Evolutionary conservation across 1,284 basidiomycete species (phyloP).

Genomic region (Veloporphyrellus conicus): DNA sequence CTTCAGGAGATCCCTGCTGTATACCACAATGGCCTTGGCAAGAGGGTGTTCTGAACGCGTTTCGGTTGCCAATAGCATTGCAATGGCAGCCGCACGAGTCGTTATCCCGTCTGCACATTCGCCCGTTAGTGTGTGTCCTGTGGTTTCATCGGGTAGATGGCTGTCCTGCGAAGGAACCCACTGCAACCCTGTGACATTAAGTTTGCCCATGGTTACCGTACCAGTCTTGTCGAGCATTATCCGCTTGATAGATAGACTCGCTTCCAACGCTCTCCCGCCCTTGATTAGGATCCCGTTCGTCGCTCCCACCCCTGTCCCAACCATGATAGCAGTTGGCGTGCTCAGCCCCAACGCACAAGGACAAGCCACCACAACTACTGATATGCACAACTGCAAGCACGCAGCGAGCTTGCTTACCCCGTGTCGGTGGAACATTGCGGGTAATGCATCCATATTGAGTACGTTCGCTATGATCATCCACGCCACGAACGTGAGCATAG

Average conservation of each 20-base stretch:
- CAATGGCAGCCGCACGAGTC: slow-evolving; percentile 59
- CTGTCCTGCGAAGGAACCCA: slow-evolving; percentile 61
- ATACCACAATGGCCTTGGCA: slow-evolving; percentile 83
- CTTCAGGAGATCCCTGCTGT: slow-evolving; percentile 67
- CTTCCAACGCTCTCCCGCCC: slow-evolving; percentile 91
- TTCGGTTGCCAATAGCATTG: slow-evolving; percentile 84
- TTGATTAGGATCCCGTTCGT: slow-evolving; percentile 98
- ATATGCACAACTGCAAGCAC: slow-evolving; percentile 96
- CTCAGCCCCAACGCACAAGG: slow-evolving; percentile 95
- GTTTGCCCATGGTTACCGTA: slow-evolving; percentile 87
- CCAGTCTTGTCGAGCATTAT: slow-evolving; percentile 98
- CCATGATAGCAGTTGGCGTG: slow-evolving; percentile 99
- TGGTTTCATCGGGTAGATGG: slow-evolving; percentile 30
- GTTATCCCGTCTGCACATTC: slow-evolving; percentile 60
- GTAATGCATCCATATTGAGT: slow-evolving; percentile 60
- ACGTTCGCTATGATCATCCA: slow-evolving; percentile 82
- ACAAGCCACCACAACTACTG: slow-evolving; percentile 96
- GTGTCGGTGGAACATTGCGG: slow-evolving; percentile 78
- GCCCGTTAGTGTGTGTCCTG: slow-evolving; percentile 43
- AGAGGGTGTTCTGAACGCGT: slow-evolving; percentile 93
- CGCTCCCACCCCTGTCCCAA: slow-evolving; percentile 96
- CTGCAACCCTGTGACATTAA: slow-evolving; percentile 65
- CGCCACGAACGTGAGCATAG: slow-evolving; percentile 73
- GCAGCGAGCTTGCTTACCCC: slow-evolving; percentile 86
- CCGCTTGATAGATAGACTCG: slow-evolving; percentile 75